These are phyloP conservation scores for Phytophthora pini DNA, from an alignment of 352 stramenopile species.

Conservation along the genomic window DNA sequence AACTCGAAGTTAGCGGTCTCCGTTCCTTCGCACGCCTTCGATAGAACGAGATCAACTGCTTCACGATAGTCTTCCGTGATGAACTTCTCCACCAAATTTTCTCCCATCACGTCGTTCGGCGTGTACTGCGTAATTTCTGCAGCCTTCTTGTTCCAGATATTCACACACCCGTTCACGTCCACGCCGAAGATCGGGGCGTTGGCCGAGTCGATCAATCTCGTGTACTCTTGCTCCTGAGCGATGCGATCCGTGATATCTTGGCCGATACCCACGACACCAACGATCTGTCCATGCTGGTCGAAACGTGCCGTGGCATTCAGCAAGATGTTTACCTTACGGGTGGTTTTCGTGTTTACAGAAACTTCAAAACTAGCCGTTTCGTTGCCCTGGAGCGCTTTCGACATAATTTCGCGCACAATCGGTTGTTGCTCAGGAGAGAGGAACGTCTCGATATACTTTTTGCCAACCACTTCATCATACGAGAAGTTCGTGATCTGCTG, in stretches of 20 bases:
- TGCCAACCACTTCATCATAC: constrained; percentile 61
- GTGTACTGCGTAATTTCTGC: constrained; percentile 73
- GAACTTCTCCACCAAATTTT: constrained; percentile 43
- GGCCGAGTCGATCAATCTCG: constrained; percentile 59
- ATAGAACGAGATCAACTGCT: constrained; percentile 24
- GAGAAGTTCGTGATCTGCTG: constrained; percentile 83
- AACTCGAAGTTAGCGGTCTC: constrained; percentile 36
- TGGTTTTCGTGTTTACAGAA: constrained; percentile 42
- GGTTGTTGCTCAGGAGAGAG: constrained; percentile 21
- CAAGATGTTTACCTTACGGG: constrained; percentile 42
- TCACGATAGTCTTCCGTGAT: constrained; percentile 35
- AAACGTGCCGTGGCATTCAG: constrained; percentile 54
- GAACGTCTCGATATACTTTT: neutral
- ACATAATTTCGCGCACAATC: constrained; percentile 1
- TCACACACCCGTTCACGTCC: constrained; percentile 73
- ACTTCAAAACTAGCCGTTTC: constrained; percentile 56
- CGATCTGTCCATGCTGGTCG: constrained; percentile 59
- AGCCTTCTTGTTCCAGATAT: constrained; percentile 68
- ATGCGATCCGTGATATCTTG: constrained; percentile 81
- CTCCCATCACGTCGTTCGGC: constrained; percentile 40
- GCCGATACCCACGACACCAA: constrained; percentile 69
- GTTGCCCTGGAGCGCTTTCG: constrained; percentile 47
- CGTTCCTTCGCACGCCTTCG: constrained; percentile 10
- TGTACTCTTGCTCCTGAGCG: constrained; percentile 85
- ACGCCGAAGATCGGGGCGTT: constrained; percentile 75